phyloP scores from a whole-genome alignment of 352 stramenopile genomes.

The Phytophthora sojae region DNA sequence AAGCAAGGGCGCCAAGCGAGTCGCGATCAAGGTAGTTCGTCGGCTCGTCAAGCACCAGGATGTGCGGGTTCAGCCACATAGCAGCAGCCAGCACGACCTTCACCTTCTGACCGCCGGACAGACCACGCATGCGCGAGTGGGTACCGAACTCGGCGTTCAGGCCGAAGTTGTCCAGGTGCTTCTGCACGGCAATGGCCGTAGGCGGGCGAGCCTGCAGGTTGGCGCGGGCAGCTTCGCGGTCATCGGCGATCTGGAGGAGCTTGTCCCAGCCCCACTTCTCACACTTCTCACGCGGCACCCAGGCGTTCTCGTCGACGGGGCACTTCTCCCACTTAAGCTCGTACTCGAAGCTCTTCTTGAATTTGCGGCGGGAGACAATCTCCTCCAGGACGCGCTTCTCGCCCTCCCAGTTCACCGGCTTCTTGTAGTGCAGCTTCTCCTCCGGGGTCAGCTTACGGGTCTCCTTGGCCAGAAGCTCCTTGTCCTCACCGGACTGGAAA shows the following conservation, averaged over 20 bases:
- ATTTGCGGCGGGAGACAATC: slow-evolving; percentile 93
- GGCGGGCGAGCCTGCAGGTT: slow-evolving; percentile 94
- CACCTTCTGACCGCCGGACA: slow-evolving; percentile 99
- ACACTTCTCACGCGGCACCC: slow-evolving; percentile 93
- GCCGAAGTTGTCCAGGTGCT: slow-evolving; percentile 97
- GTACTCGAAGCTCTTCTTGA: slow-evolving; percentile 96
- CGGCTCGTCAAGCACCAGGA: slow-evolving; percentile 96
- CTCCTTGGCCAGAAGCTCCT: slow-evolving; percentile 93
- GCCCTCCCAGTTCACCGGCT: slow-evolving; percentile 94
- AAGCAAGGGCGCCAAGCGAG: slow-evolving; percentile 95
- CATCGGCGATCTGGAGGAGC: slow-evolving; percentile 95
- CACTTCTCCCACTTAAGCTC: slow-evolving; percentile 97
- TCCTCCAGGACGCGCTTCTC: slow-evolving; percentile 92
- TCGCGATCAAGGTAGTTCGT: slow-evolving; percentile 98
- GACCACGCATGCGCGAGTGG: slow-evolving; percentile 97
- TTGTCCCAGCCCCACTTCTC: slow-evolving; percentile 98
- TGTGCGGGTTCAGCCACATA: slow-evolving; percentile 97
- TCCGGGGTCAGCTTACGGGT: slow-evolving; percentile 91
- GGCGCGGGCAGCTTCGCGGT: slow-evolving; percentile 94
- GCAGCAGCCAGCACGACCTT: slow-evolving; percentile 98
- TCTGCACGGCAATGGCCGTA: slow-evolving; percentile 96
- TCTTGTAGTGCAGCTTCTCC: slow-evolving; percentile 95
- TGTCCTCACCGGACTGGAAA: slow-evolving; percentile 94
- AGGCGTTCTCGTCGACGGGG: slow-evolving; percentile 96
- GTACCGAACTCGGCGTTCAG: slow-evolving; percentile 97